phyloP scores from a whole-genome alignment of 805 yeast species.

The Wickerhamiella occidentalis region DNA sequence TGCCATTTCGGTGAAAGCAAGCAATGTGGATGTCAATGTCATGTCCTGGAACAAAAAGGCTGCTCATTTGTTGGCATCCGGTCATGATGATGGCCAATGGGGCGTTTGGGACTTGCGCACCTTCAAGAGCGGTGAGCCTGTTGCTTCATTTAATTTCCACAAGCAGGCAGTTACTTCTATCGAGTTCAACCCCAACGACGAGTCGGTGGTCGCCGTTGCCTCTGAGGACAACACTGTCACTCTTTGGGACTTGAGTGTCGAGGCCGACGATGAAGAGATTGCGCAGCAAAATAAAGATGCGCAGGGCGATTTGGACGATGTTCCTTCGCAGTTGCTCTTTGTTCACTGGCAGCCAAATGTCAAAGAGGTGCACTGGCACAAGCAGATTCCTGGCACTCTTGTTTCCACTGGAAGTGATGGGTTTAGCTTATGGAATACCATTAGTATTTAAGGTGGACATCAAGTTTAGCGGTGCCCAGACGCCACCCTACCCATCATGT shows the following conservation, averaged over 20 bases:
- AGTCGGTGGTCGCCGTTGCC: constrained; percentile 88
- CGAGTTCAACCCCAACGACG: constrained; percentile 89
- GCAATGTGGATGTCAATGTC: constrained; percentile 78
- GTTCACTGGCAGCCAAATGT: constrained; percentile 98
- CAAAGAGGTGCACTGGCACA: constrained; percentile 97
- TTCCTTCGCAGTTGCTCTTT: constrained; percentile 90
- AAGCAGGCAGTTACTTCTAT: constrained; percentile 86
- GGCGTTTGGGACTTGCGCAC: constrained; percentile 95
- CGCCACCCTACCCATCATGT: too few species aligned
- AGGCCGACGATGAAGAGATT: constrained; percentile 96
- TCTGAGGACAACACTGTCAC: constrained; percentile 96
- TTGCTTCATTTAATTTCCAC: constrained; percentile 92
- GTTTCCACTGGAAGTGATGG: constrained; percentile 95
- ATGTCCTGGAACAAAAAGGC: constrained; percentile 89
- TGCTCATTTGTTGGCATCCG: constrained; percentile 79
- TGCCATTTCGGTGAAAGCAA: constrained; percentile 71
- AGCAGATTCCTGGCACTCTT: constrained; percentile 89
- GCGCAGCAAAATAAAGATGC: constrained; percentile 69
- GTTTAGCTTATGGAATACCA: constrained; percentile 88
- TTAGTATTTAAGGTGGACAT: constrained; percentile 51
- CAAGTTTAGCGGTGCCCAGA: too few species aligned
- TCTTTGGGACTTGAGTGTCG: constrained; percentile 95
- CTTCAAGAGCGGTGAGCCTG: constrained; percentile 63
- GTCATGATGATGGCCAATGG: constrained; percentile 97
- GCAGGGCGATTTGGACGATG: constrained; percentile 62